Evolutionary conservation across 331 rosid genomes (phyloP).

Genomic region (Quercus lobata): DNA sequence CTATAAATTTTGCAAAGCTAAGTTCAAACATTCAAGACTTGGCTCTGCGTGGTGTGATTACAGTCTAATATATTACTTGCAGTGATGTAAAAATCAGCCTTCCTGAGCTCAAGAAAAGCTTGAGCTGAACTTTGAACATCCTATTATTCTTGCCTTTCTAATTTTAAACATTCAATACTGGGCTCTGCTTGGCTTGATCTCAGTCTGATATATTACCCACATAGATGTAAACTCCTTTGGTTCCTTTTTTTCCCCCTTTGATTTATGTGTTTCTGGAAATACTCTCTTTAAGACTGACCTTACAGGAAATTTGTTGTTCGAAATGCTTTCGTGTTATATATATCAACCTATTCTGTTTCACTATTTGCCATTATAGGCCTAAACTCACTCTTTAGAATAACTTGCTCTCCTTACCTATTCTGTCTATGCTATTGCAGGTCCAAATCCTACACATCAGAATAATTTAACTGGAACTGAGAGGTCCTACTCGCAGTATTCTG

Average conservation of each 20-base stretch:
- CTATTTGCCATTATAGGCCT: background rate
- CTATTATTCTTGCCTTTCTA: no score
- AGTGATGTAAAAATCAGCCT: no score
- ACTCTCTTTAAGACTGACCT: background rate
- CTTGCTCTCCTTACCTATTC: background rate
- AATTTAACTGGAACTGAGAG: conserved; percentile 12
- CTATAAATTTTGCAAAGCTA: no score
- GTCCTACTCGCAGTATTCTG: background rate
- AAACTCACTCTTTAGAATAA: background rate
- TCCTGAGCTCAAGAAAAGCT: no score
- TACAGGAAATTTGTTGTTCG: background rate
- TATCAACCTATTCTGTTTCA: background rate
- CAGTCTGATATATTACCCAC: background rate
- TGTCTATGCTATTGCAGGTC: conserved; percentile 22
- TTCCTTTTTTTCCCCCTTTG: background rate
- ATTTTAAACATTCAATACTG: no score
- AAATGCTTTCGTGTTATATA: background rate
- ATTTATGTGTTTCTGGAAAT: background rate
- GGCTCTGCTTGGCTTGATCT: no score
- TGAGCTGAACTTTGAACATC: no score
- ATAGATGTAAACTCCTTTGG: background rate
- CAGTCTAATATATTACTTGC: no score
- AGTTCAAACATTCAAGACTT: no score
- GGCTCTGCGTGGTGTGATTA: no score
- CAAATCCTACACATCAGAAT: conserved; percentile 16